These are phyloP conservation scores for Papiliotrema laurentii DNA, from an alignment of 1,284 basidiomycete species.

Conservation along the genomic window DNA sequence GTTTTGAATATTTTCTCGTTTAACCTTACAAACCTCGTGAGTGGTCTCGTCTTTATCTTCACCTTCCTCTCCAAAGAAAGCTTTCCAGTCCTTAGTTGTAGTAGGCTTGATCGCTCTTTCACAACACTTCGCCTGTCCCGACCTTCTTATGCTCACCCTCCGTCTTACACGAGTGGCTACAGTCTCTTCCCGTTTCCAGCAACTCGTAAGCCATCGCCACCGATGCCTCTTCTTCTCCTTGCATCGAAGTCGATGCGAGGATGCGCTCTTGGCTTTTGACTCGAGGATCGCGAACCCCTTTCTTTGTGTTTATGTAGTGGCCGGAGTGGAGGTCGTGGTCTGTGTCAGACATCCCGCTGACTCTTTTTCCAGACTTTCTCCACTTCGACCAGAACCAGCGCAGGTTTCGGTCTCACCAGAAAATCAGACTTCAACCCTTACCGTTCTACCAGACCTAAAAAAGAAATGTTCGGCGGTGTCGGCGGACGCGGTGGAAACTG, in stretches of 20 bases:
- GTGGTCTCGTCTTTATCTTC: no score
- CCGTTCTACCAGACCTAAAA: conserved; percentile 4
- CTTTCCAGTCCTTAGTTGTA: no score
- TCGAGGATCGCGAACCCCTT: no score
- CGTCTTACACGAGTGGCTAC: not conserved
- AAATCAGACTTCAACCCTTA: conserved; percentile 3
- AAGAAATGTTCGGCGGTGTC: conserved; percentile 37
- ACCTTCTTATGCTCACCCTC: not conserved
- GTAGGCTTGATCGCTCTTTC: no score
- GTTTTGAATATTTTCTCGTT: no score
- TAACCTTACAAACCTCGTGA: no score
- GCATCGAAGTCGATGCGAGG: no score
- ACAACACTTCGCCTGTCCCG: not conserved
- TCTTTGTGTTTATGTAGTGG: no score
- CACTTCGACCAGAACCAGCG: not conserved
- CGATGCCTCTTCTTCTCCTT: no score
- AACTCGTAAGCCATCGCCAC: not conserved
- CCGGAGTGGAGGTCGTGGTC: not conserved
- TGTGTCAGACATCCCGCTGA: not conserved
- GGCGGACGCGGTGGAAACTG: conserved; percentile 36
- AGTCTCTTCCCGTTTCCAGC: not conserved
- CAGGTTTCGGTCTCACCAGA: not conserved
- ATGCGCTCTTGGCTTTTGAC: no score
- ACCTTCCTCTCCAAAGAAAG: no score
- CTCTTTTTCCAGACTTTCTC: conserved; percentile 1